Base-by-base conservation (phyloP, 768 basidiomycete species). In the Pleurotus sapidus region DNA sequence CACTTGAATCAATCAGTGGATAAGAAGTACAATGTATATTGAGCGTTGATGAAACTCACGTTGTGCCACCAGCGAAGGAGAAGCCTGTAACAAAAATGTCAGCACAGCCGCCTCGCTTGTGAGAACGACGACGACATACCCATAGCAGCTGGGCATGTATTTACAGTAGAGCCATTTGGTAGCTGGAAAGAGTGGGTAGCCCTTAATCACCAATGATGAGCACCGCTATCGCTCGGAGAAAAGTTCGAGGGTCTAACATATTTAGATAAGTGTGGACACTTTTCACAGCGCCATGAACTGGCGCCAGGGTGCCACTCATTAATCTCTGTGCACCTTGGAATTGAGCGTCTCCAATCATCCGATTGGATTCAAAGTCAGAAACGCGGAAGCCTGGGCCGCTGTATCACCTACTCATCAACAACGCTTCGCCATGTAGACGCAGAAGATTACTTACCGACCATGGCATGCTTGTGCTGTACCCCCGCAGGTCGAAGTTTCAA, bases 1-100 rank as follows among this genome's bases (percentile, higher is more conserved):
- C 90, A n/a, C 85, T 86, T 37, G 14, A 18, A 47, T 15, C 20
- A n/a, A 17, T 43, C 42, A 17, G 37, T 25, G 27, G 23, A 47
- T 17, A 25, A 24, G 43, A 60, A 56, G 17, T 23, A 46, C 59
- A 34, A 5, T 9, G 6, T 42, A 12, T 45, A 40, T 54, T 37
- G 24, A 24, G 51, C 18, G 51, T 23, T 20, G 27, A 48, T 45
- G 54, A 18, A 9, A 69, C 81, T 70, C 58, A 89, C 88, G 88
- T 90, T 25, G 89, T 91, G 67, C 90, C 90, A 47, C 88, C 89
- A 14, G 89, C 90, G 61, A 92, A 92, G 0, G 82, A 77, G 67
- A 76, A 91, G 9, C 90, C 89, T 90, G 46, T 48, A 43, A 11
- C 15, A 30, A 18, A 45, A 40, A 62, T 7, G 55, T 51, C 56